phyloP scores from a whole-genome alignment of 306 rosid genomes.

The Geum urbanum region DNA sequence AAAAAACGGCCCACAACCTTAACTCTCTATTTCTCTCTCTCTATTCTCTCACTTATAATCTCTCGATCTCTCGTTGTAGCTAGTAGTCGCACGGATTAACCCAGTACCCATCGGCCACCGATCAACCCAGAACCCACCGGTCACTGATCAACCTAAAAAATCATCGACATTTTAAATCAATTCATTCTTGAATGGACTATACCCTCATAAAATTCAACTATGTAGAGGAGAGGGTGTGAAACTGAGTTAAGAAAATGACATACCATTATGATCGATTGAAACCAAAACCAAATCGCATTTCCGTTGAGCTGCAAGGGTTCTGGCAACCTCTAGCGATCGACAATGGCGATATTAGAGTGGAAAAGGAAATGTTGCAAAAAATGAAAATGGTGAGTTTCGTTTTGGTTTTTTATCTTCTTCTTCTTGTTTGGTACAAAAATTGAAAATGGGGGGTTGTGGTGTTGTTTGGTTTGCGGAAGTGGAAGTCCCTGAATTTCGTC shows the following conservation, averaged over 20 bases:
- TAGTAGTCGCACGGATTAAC: too few species aligned
- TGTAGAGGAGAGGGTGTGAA: slow-evolving; percentile 7
- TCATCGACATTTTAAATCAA: too few species aligned
- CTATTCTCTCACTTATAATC: too few species aligned
- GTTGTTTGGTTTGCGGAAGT: slow-evolving; percentile 29
- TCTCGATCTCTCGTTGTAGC: too few species aligned
- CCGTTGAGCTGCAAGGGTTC: slow-evolving; percentile 1
- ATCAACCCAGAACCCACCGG: too few species aligned
- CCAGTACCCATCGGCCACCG: too few species aligned
- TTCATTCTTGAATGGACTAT: neutral
- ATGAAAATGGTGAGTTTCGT: neutral
- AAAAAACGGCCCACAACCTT: too few species aligned
- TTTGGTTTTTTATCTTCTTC: slow-evolving; percentile 18
- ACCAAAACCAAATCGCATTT: neutral
- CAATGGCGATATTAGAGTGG: neutral
- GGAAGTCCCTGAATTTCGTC: slow-evolving; percentile 60
- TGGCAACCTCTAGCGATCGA: neutral
- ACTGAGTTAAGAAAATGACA: neutral
- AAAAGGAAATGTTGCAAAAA: too few species aligned
- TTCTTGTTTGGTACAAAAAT: neutral
- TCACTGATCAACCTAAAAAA: neutral
- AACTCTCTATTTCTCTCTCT: too few species aligned
- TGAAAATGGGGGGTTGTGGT: neutral
- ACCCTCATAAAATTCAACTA: neutral
- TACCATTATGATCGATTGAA: slow-evolving; percentile 16